Conservation (phyloP, 2,329 filamentous ascomycete species). For the Karstenula rhodostoma region DNA sequence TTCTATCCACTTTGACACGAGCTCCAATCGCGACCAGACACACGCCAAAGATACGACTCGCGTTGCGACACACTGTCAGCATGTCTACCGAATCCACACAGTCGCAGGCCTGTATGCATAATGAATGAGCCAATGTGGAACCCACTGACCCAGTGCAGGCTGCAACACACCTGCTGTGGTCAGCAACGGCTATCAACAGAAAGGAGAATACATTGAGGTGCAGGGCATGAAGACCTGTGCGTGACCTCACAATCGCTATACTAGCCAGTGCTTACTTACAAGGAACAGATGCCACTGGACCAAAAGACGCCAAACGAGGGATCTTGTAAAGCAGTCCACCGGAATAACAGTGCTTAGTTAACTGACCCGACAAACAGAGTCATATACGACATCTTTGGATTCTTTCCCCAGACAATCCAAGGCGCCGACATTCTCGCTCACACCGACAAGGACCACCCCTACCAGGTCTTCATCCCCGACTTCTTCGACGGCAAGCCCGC, state of each 20-base stretch:
- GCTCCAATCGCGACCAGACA: conserved; percentile 23
- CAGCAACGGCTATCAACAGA: conserved; percentile 61
- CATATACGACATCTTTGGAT: conserved; percentile 70
- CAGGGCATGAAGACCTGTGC: conserved; percentile 69
- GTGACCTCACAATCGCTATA: conserved; percentile 20
- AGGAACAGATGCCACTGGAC: conserved; percentile 62
- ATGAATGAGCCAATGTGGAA: neutral
- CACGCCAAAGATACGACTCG: conserved; percentile 6
- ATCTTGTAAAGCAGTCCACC: conserved; percentile 51
- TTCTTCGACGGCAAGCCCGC: conserved; percentile 82
- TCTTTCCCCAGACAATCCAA: conserved; percentile 69
- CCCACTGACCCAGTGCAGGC: conserved; percentile 36
- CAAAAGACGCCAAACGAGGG: conserved; percentile 62
- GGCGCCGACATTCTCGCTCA: conserved; percentile 69
- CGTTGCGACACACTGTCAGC: conserved; percentile 23
- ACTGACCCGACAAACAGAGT: conserved; percentile 36
- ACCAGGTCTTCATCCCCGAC: conserved; percentile 90
- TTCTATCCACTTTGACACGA: conserved; percentile 12
- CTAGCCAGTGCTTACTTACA: conserved; percentile 1
- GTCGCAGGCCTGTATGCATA: conserved; percentile 42
- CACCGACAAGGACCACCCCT: conserved; percentile 72
- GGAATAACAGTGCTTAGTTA: neutral
- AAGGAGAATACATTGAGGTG: conserved; percentile 66
- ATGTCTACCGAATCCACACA: conserved; percentile 50
- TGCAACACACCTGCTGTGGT: conserved; percentile 61